Evolutionary conservation across 768 basidiomycete genomes (phyloP).

Genomic region (Trametopsis cervina): DNA sequence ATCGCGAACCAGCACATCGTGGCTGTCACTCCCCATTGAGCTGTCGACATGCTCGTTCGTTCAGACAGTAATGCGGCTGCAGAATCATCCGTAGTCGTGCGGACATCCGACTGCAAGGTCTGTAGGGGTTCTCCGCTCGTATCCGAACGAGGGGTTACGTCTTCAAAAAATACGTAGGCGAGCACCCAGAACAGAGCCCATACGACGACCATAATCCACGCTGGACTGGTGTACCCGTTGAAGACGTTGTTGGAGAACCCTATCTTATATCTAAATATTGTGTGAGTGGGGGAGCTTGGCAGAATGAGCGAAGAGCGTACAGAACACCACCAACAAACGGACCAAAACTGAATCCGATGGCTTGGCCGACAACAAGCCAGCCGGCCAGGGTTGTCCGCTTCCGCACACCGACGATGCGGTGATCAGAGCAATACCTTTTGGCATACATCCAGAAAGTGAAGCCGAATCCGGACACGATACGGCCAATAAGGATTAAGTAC

Average conservation of each 20-base stretch:
- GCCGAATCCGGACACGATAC: constrained; percentile 54
- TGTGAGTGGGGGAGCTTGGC: not conserved
- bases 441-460: constrained; percentile 63
- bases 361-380: constrained; percentile 59
- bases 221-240: constrained; percentile 64
- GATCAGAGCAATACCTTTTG: constrained; percentile 66
- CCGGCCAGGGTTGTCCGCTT: constrained; percentile 55
- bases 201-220: constrained; percentile 53
- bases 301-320: constrained; percentile 20
- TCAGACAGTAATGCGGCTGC: not conserved
- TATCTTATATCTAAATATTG: constrained; percentile 37
- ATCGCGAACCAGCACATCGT: constrained; percentile 70
- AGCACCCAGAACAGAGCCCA: constrained; percentile 48
- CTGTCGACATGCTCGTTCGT: constrained; percentile 8
- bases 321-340: constrained; percentile 59
- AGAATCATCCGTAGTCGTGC: not conserved
- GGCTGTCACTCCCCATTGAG: constrained; percentile 45
- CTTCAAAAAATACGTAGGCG: constrained; percentile 25
- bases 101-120: no score
- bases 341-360: constrained; percentile 52
- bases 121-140: not conserved
- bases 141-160: constrained; percentile 19
- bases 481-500: constrained; percentile 64
- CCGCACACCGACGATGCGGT: constrained; percentile 57
- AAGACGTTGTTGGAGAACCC: constrained; percentile 50